Conservation (phyloP, 306 rosid genomes). For the Erythrophleum fordii region DNA sequence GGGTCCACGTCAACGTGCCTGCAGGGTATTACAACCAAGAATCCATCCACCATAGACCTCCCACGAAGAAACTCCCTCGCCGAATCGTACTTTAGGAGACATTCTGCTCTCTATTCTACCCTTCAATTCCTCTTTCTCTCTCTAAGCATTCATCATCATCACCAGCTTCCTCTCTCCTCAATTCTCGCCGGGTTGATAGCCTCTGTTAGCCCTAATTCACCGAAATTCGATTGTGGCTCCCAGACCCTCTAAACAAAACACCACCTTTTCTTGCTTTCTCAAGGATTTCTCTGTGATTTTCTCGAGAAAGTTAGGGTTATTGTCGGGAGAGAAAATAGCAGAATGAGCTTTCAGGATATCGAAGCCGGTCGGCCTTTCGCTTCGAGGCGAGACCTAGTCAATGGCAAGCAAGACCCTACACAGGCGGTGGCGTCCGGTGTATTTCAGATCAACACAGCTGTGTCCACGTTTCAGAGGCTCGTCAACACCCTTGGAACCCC, state of each 20-base stretch:
- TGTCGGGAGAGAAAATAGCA: slow-evolving; percentile 16
- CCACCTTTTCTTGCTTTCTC: slow-evolving; percentile 31
- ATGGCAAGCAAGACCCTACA: slow-evolving; percentile 84
- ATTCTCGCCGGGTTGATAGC: slow-evolving; percentile 43
- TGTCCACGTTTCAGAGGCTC: slow-evolving; percentile 90
- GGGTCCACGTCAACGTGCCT: slow-evolving; percentile 49
- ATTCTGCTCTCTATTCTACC: background rate
- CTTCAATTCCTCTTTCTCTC: background rate
- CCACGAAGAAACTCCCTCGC: slow-evolving; percentile 34
- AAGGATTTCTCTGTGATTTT: slow-evolving; percentile 35
- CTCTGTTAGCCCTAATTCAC: slow-evolving; percentile 37
- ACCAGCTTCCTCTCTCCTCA: slow-evolving; percentile 3
- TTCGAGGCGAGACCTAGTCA: slow-evolving; percentile 62
- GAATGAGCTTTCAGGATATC: slow-evolving; percentile 91
- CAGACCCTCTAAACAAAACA: slow-evolving; percentile 34
- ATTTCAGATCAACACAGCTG: slow-evolving; percentile 99
- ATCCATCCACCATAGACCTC: background rate
- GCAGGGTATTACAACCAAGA: slow-evolving; percentile 26
- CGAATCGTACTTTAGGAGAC: slow-evolving; percentile 1
- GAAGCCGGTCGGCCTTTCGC: slow-evolving; percentile 76
- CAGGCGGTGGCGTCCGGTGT: slow-evolving; percentile 95
- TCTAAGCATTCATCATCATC: background rate
- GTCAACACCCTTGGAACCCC: slow-evolving; percentile 99
- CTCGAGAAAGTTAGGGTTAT: slow-evolving; percentile 51
- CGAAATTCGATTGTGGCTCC: slow-evolving; percentile 27